phyloP scores from a whole-genome alignment of 352 stramenopile species.

The Globisporangium radiosum region DNA sequence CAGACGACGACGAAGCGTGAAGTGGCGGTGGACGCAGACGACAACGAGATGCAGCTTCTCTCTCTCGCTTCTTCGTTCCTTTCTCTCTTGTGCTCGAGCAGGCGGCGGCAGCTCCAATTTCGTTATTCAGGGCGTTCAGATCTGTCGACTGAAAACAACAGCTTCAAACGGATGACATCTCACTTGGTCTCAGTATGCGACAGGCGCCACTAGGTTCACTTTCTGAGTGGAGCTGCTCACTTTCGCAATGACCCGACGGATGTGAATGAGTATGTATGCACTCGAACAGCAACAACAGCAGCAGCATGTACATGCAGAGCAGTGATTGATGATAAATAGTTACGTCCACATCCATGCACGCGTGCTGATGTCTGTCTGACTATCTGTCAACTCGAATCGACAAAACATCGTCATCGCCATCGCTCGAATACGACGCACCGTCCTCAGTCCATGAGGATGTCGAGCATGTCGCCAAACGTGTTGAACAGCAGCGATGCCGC shows the following conservation, averaged over 20 bases:
- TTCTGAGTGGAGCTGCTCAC: background rate
- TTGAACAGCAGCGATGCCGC: conserved; percentile 60
- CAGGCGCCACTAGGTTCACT: background rate
- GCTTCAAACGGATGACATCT: background rate
- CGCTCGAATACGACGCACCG: background rate
- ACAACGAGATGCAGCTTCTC: background rate
- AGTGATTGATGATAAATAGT: background rate
- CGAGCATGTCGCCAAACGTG: conserved; percentile 62
- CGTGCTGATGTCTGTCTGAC: no score
- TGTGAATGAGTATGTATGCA: background rate
- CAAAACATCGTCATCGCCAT: no score
- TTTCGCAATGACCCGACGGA: background rate
- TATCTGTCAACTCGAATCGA: no score
- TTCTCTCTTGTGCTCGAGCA: no score
- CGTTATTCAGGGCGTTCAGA: no score
- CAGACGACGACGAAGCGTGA: no score
- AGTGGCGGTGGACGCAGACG: background rate
- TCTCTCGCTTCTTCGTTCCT: background rate
- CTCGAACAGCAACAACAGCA: background rate
- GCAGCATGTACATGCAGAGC: background rate
- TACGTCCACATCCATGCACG: background rate
- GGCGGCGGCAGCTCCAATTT: no score
- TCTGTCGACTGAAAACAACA: background rate
- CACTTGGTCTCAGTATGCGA: background rate
- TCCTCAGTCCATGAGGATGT: conserved; percentile 36